Conservation (phyloP, 1,139 yeast species). For the Geotrichum fermentans region DNA sequence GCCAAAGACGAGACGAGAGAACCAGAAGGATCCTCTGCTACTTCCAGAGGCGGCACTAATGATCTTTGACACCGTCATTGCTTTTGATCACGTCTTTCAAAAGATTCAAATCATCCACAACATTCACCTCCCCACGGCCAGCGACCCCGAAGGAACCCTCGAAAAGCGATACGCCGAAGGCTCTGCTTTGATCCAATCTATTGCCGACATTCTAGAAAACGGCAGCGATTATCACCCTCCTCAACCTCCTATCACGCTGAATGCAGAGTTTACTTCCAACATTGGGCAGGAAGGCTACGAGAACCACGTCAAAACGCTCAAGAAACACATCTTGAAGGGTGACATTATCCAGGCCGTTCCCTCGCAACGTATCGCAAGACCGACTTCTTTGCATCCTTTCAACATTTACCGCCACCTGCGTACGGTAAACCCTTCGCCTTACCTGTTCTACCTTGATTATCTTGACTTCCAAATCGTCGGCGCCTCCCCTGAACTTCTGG, state of each 20-base stretch:
- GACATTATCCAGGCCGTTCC: conserved; percentile 98
- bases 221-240: conserved; percentile 48
- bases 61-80: conserved; percentile 85
- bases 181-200: conserved; percentile 49
- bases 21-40: conserved; percentile 67
- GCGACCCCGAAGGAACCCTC: conserved; percentile 12
- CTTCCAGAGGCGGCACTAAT: conserved; percentile 89
- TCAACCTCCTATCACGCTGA: conserved; percentile 63
- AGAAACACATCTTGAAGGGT: conserved; percentile 78
- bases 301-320: conserved; percentile 64
- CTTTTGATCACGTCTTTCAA: conserved; percentile 90
- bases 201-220: conserved; percentile 51
- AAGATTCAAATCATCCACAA: conserved; percentile 86
- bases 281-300: conserved; percentile 94
- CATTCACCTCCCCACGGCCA: conserved; percentile 45
- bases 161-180: conserved; percentile 54
- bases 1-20: conserved; percentile 69
- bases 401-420: conserved; percentile 90
- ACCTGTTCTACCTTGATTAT: conserved; percentile 87
- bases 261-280: conserved; percentile 65
- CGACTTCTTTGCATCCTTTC: conserved; percentile 92
- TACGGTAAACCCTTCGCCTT: conserved; percentile 95
- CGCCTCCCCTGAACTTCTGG: conserved; percentile 92
- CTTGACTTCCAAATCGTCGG: conserved; percentile 92
- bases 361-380: conserved; percentile 91